These are phyloP conservation scores for Paralagenidium karlingii DNA, from an alignment of 352 stramenopile species.

Conservation along the genomic window DNA sequence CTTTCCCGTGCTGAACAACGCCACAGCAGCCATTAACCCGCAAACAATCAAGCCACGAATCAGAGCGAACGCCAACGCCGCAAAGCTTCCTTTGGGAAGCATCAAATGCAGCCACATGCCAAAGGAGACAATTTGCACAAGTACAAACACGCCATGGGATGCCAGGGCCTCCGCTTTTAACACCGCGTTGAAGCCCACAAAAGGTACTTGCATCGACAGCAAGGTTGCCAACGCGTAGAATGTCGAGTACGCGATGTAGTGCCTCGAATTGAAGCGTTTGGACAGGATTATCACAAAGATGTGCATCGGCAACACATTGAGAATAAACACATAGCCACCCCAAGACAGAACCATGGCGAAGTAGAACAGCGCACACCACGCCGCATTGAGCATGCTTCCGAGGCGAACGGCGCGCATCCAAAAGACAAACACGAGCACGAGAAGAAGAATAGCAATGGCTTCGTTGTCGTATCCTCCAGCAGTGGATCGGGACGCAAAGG, in stretches of 20 bases:
- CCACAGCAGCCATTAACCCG: slow-evolving; percentile 15
- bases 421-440: slow-evolving; percentile 95
- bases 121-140: slow-evolving; percentile 45
- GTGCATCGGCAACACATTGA: slow-evolving; percentile 98
- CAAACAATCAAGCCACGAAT: slow-evolving; percentile 2
- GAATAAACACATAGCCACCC: slow-evolving; percentile 99
- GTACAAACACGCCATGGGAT: slow-evolving; percentile 88
- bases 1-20: slow-evolving; percentile 44
- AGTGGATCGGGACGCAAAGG: slow-evolving; percentile 95
- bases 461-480: slow-evolving; percentile 99
- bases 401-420: slow-evolving; percentile 85
- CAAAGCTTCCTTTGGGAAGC: not conserved
- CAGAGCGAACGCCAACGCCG: not conserved
- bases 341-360: slow-evolving; percentile 95
- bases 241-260: slow-evolving; percentile 96
- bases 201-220: slow-evolving; percentile 95
- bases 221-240: slow-evolving; percentile 96
- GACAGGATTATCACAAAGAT: slow-evolving; percentile 84
- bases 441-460: slow-evolving; percentile 94
- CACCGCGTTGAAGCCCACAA: slow-evolving; percentile 96
- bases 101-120: not conserved
- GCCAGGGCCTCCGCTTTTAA: slow-evolving; percentile 60
- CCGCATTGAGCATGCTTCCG: slow-evolving; percentile 63
- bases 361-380: slow-evolving; percentile 78
- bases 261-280: slow-evolving; percentile 80